These are phyloP conservation scores for Astrocystis sublimbata DNA, from an alignment of 495 filamentous ascomycete species.

Conservation along the genomic window DNA sequence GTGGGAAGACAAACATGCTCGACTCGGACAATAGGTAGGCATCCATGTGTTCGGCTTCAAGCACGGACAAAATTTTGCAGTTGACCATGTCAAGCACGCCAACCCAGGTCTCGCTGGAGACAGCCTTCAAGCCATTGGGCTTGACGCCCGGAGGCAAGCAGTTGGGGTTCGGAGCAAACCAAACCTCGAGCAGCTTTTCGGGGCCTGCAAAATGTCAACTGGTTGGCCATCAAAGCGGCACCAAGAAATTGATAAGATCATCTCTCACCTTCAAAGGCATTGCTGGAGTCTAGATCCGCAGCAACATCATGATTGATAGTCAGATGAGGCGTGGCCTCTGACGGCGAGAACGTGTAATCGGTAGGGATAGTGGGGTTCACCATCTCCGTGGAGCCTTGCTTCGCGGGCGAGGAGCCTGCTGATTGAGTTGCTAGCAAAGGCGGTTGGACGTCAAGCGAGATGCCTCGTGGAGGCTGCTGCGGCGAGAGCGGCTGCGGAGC, in stretches of 20 bases:
- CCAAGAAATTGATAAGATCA: neutral
- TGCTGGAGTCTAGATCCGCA: conserved; percentile 91
- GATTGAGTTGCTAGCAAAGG: neutral
- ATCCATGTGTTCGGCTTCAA: conserved; percentile 94
- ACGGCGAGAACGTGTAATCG: conserved; percentile 78
- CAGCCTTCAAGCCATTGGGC: conserved; percentile 81
- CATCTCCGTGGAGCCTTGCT: conserved; percentile 63
- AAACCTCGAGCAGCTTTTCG: conserved; percentile 98
- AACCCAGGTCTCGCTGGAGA: conserved; percentile 84
- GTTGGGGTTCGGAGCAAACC: conserved; percentile 83
- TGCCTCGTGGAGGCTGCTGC: conserved; percentile 26
- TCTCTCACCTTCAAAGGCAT: conserved; percentile 86
- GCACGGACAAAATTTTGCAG: conserved; percentile 94
- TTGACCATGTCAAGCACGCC: conserved; percentile 97
- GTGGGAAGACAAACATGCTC: conserved; percentile 99
- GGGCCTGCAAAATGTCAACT: conserved; percentile 58
- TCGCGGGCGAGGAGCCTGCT: conserved; percentile 17
- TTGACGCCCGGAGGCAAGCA: conserved; percentile 68
- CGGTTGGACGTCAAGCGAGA: conserved; percentile 12
- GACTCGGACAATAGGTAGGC: conserved; percentile 98
- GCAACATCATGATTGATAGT: conserved; percentile 97
- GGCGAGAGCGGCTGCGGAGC: conserved; percentile 55
- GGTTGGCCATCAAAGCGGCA: neutral
- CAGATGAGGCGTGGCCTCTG: conserved; percentile 77
- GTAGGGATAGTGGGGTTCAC: conserved; percentile 76